Evolutionary conservation across 441 rosid species (phyloP), one percentile per base, ranked within the genome.

Genomic region (Jatropha podagrica): DNA sequence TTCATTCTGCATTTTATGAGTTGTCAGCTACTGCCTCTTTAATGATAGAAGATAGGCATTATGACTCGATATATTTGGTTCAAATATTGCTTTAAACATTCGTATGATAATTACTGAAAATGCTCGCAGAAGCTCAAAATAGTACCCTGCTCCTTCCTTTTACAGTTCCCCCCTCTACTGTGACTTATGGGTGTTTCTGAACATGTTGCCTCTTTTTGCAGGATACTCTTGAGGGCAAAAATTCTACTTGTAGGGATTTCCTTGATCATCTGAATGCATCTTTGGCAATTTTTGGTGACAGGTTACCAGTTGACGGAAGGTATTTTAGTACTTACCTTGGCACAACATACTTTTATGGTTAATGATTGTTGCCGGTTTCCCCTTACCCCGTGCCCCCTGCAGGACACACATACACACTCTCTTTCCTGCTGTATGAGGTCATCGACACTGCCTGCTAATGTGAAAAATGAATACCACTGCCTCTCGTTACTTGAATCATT

Each of bases 261-360:
- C 82, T 94, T 15, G 81, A 83, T 67, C 82, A 84, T 74, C 83
- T 94, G 77, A 90, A 86, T 3, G 90, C 88, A 72, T 94, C 99
- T 71, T 78, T 86, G 83, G 86, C 85, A 37, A 91, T 88, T 80
- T 88, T 95, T 87, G 89, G 84, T 18, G 83, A 85, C 77, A 88
- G 87, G 76, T 81, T 96, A 77, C 93, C 95, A 13, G 76, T 84
- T 68, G 90, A 91, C 82, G 91, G 91, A 15, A 90, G 93, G 97
- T 90, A 86, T 71, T 72, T 69, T 52, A 37, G 23, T 48, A 46
- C 74, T 27, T 63, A 9, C 11, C 58, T 5, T 55, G 48, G 20
- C 54, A 27, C n/a, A 72, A 27, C 62, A 54, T 69, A 10, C 63
- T 32, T 20, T n/a, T 38, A 7, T 15, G 44, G 41, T 52, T 37